These are phyloP conservation scores for Aegilops sharonensis DNA, from an alignment of 176 grass and related monocot species.

Conservation along the genomic window DNA sequence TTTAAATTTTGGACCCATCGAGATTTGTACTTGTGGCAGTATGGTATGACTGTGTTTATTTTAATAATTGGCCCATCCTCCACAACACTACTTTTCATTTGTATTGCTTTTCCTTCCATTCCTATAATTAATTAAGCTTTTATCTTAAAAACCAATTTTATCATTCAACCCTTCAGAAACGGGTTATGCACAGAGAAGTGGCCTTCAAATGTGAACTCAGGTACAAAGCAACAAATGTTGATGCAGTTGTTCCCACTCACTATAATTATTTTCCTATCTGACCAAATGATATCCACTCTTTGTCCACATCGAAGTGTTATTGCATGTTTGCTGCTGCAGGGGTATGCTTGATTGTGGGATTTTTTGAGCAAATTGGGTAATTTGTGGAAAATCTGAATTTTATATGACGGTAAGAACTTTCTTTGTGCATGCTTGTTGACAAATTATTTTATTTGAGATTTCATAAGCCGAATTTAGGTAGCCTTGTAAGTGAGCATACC, in stretches of 20 bases:
- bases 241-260: not conserved
- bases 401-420: not conserved
- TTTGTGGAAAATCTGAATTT: not conserved
- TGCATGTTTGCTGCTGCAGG: not conserved
- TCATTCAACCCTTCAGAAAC: too few relatives aligned
- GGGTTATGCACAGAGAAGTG: too few relatives aligned
- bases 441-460: not conserved
- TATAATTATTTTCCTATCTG: not conserved
- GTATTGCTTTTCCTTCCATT: too few relatives aligned
- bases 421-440: not conserved
- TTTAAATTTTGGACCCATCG: too few relatives aligned
- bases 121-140: too few relatives aligned
- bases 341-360: not conserved
- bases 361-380: not conserved
- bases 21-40: too few relatives aligned
- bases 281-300: not conserved
- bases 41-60: too few relatives aligned
- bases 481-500: not conserved
- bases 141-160: too few relatives aligned
- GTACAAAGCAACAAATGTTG: too few relatives aligned
- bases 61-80: too few relatives aligned
- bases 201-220: too few relatives aligned
- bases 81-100: too few relatives aligned
- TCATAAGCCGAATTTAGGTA: not conserved
- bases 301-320: not conserved